These are phyloP conservation scores for Hippophae gyantsensis DNA, from an alignment of 306 rosid species.

Conservation along the genomic window DNA sequence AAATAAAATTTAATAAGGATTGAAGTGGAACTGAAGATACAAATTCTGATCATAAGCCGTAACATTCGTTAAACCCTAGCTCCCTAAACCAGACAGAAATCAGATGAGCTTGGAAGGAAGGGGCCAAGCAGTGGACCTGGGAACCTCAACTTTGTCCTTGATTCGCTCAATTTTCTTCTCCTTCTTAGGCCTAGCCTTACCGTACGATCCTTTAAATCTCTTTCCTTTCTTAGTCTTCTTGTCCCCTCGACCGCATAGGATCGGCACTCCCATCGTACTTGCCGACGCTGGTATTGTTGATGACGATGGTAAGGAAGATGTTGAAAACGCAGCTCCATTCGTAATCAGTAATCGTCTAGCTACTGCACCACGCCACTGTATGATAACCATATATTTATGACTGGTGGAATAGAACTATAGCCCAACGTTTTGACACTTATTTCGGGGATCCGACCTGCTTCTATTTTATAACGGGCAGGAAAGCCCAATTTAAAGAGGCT, in stretches of 20 bases:
- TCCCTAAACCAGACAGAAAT: not conserved
- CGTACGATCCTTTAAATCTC: conserved; percentile 83
- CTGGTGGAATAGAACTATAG: too few species aligned
- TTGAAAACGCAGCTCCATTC: conserved; percentile 17
- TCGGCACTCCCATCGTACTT: conserved; percentile 23
- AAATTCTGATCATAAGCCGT: too few species aligned
- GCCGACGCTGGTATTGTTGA: not conserved
- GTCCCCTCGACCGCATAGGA: conserved; percentile 84
- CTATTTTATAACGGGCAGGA: too few species aligned
- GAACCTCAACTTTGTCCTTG: conserved; percentile 86
- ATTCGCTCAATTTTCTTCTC: conserved; percentile 89
- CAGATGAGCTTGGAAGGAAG: conserved; percentile 91
- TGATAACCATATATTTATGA: conserved; percentile 22
- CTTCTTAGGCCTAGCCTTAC: conserved; percentile 69
- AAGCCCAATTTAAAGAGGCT: too few species aligned
- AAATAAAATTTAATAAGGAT: too few species aligned
- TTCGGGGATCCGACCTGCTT: too few species aligned
- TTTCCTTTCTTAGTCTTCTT: conserved; percentile 90
- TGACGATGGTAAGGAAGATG: not conserved
- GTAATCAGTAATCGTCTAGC: conserved; percentile 42
- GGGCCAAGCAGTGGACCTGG: conserved; percentile 98
- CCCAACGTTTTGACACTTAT: too few species aligned
- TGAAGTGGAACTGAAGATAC: too few species aligned
- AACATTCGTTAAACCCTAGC: too few species aligned
- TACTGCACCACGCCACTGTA: conserved; percentile 47